phyloP scores from a whole-genome alignment of 805 yeast species.

The Cyberlindnera galapagoensis region DNA sequence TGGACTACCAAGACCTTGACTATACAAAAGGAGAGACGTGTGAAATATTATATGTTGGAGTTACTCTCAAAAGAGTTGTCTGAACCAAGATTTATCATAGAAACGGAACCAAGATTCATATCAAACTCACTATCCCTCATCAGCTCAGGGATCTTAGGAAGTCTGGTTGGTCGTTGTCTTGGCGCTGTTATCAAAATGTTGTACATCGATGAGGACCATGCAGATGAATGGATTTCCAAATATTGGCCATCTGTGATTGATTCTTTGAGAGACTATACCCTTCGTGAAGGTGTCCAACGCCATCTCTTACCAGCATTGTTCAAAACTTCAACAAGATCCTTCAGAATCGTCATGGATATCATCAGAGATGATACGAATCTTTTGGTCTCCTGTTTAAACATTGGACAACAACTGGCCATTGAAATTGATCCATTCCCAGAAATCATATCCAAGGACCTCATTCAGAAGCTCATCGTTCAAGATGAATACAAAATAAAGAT shows the following conservation, averaged over 20 bases:
- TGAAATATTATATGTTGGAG: slow-evolving; percentile 56
- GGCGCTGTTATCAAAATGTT: slow-evolving; percentile 32
- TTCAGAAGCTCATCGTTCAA: slow-evolving; percentile 39
- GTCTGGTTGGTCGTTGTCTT: slow-evolving; percentile 55
- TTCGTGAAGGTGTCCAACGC: slow-evolving; percentile 40
- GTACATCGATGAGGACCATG: slow-evolving; percentile 25
- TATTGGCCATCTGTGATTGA: slow-evolving; percentile 20
- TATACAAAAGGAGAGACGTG: slow-evolving; percentile 48
- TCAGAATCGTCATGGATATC: slow-evolving; percentile 30
- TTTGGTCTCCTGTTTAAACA: slow-evolving; percentile 48
- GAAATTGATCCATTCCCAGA: slow-evolving; percentile 43
- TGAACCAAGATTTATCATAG: slow-evolving; percentile 35
- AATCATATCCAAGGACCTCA: slow-evolving; percentile 27
- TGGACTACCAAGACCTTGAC: slow-evolving; percentile 44
- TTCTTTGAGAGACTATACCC: slow-evolving; percentile 8
- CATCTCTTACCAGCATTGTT: slow-evolving; percentile 63
- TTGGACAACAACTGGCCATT: slow-evolving; percentile 57
- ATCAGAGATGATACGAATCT: slow-evolving; percentile 29
- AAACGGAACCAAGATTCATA: slow-evolving; percentile 40
- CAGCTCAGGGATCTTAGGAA: slow-evolving; percentile 56
- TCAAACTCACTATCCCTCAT: slow-evolving; percentile 42
- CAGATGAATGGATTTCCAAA: slow-evolving; percentile 16
- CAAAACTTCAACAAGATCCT: slow-evolving; percentile 40
- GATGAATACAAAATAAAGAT: slow-evolving; percentile 43
- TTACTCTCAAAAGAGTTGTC: slow-evolving; percentile 40